Percentiles rank a stretch among this genome's conserved stretches.
These are phyloP conservation scores for Fraxinus dipetala DNA, from an alignment of 305 asterid species.

Conservation along the genomic window DNA sequence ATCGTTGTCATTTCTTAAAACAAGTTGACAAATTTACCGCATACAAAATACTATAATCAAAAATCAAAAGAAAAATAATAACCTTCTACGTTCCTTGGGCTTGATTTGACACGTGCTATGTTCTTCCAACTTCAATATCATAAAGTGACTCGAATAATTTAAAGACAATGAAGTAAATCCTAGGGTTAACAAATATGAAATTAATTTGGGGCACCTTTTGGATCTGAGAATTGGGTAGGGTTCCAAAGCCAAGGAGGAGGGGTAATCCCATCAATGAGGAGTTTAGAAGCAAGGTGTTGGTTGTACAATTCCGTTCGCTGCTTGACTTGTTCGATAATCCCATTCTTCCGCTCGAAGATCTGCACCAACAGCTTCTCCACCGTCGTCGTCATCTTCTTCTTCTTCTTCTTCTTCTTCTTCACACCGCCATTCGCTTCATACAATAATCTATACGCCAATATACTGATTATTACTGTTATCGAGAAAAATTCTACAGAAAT, in stretches of 20 bases:
- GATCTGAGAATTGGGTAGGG: constrained; percentile 36
- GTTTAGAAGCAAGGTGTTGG: constrained; percentile 71
- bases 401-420: not conserved
- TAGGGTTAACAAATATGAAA: not conserved
- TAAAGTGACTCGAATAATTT: not conserved
- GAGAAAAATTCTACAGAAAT: constrained; percentile 8
- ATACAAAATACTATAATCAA: not conserved
- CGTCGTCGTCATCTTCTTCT: constrained; percentile 40
- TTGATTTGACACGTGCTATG: not conserved
- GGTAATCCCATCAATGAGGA: constrained; percentile 59
- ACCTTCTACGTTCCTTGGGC: not conserved
- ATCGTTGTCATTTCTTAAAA: not conserved
- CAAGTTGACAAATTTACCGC: not conserved
- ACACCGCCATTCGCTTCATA: constrained; percentile 13
- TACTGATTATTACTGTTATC: constrained; percentile 4
- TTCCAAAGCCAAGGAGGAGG: constrained; percentile 82
- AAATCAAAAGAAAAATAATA: not conserved
- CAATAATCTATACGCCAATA: constrained; percentile 19
- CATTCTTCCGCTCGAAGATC: constrained; percentile 64
- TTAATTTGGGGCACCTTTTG: constrained; percentile 40
- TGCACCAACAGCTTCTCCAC: constrained; percentile 70
- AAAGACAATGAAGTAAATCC: constrained; percentile 13
- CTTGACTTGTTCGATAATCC: constrained; percentile 62
- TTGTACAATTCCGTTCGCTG: constrained; percentile 59
- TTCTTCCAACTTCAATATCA: not conserved